These are phyloP conservation scores for Talaromyces liani DNA, from an alignment of 495 filamentous ascomycete genomes.

Conservation along the genomic window DNA sequence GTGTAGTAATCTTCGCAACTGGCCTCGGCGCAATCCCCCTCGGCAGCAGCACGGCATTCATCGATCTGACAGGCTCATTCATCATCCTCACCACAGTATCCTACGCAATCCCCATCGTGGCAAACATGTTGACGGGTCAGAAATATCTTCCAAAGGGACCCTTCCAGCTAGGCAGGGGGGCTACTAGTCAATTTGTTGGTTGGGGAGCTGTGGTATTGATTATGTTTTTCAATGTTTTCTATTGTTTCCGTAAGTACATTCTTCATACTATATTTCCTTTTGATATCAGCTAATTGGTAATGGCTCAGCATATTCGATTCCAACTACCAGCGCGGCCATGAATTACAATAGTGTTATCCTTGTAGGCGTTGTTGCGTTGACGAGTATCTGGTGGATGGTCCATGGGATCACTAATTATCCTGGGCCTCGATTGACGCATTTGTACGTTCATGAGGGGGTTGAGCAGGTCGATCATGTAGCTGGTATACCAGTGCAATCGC, in stretches of 20 bases:
- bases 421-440: slow-evolving; percentile 8
- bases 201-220: slow-evolving; percentile 53
- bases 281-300: background rate
- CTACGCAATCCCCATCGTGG: slow-evolving; percentile 63
- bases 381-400: slow-evolving; percentile 4
- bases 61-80: slow-evolving; percentile 64
- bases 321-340: background rate
- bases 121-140: slow-evolving; percentile 56
- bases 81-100: slow-evolving; percentile 67
- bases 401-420: background rate
- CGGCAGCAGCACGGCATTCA: slow-evolving; percentile 61
- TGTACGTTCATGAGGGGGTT: slow-evolving; percentile 6
- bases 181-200: slow-evolving; percentile 50
- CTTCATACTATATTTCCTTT: background rate
- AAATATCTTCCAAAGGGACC: slow-evolving; percentile 58
- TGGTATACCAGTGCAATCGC: background rate
- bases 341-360: slow-evolving; percentile 9
- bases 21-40: slow-evolving; percentile 64
- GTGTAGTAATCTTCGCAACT: slow-evolving; percentile 50
- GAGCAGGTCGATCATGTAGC: background rate
- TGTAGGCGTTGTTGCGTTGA: slow-evolving; percentile 3
- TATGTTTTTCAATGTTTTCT: slow-evolving; percentile 38
- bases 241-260: slow-evolving; percentile 7
- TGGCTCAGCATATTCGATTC: background rate
- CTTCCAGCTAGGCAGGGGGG: slow-evolving; percentile 53